Evolutionary conservation across 73 alveolate genomes (phyloP), one percentile per base, ranked within the genome.

Genomic region (Symbiodinium pilosum): DNA sequence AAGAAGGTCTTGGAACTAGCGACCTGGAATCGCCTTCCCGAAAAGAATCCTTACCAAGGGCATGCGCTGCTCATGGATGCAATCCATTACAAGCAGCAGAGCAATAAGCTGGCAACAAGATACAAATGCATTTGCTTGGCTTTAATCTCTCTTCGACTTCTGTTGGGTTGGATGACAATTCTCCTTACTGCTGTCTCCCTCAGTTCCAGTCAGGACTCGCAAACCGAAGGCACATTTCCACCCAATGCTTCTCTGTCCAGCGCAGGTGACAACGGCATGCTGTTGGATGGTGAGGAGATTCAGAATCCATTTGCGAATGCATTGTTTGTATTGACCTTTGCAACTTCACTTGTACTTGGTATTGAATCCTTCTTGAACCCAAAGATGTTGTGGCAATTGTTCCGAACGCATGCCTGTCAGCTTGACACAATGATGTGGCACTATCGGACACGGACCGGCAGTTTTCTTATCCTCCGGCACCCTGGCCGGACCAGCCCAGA

Each of bases 401-500:
- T 21, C 34, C 87, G 87, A 5, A n/a, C 87, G 30, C 52, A 36
- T 3, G 87, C 87, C 43, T 75, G 87, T 32, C 42, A 41, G 47
- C 87, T 75, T 32, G 51, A 75, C 21, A 30, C 34, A 26, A 75
- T 32, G 87, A 75, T 75, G 87, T 75, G 87, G 87, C 43, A 75
- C 21, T 75, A 75, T 36, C 87, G 87, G 47, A 75, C 87, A 32
- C 87, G 87, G 87, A 75, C 87, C 8, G 87, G 41, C 5, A 9
- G 52, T 47, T 75, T 75, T 32, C 30, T 16, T 43, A 36, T 75
- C 9, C 43, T n/a, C 41, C 4, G 47, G 6, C 87, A 32, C 34
- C 87, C 87, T 9, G 87, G 47, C 47, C 6, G n/a, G n/a, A 36
- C 52, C 9, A 75, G 87, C 21, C 87, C 87, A 9, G 87, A 75